phyloP scores from a whole-genome alignment of 176 grass and related monocot genomes.

The Musa beccarii region DNA sequence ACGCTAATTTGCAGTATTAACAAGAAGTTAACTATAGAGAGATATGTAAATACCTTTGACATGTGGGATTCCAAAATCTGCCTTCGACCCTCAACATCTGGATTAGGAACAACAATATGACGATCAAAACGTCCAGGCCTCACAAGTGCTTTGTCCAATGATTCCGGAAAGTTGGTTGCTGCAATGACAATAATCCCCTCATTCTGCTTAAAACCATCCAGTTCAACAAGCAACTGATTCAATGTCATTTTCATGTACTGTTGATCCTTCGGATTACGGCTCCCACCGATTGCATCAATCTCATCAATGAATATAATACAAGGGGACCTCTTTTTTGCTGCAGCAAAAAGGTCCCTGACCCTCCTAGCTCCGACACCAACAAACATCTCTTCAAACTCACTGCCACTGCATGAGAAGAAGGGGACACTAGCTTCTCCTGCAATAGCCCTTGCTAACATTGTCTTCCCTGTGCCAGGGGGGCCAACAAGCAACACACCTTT shows the following conservation, averaged over 20 bases:
- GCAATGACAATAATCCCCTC: slow-evolving; percentile 91
- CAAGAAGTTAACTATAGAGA: not conserved
- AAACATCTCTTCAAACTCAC: slow-evolving; percentile 98
- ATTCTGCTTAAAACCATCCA: slow-evolving; percentile 99
- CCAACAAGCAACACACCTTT: slow-evolving; percentile 96
- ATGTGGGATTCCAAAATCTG: slow-evolving; percentile 88
- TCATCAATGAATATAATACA: slow-evolving; percentile 98
- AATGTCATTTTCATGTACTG: slow-evolving; percentile 97
- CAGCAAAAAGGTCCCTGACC: slow-evolving; percentile 78
- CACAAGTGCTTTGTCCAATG: slow-evolving; percentile 88
- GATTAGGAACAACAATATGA: slow-evolving; percentile 89
- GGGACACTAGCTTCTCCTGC: slow-evolving; percentile 91
- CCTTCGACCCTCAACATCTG: slow-evolving; percentile 78
- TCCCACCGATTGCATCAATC: slow-evolving; percentile 93
- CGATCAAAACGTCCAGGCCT: slow-evolving; percentile 86
- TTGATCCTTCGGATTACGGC: slow-evolving; percentile 89
- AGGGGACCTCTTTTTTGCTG: slow-evolving; percentile 84
- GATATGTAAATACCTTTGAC: slow-evolving; percentile 53
- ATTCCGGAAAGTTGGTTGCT: slow-evolving; percentile 87
- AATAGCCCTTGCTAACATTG: slow-evolving; percentile 93
- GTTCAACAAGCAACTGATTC: slow-evolving; percentile 89
- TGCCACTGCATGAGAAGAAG: slow-evolving; percentile 93
- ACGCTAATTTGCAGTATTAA: slow-evolving; percentile 1
- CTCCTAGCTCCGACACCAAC: slow-evolving; percentile 85
- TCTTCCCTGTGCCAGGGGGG: slow-evolving; percentile 94